Conservation (phyloP, 2,329 filamentous ascomycete genomes). For the Saccharata proteae region DNA sequence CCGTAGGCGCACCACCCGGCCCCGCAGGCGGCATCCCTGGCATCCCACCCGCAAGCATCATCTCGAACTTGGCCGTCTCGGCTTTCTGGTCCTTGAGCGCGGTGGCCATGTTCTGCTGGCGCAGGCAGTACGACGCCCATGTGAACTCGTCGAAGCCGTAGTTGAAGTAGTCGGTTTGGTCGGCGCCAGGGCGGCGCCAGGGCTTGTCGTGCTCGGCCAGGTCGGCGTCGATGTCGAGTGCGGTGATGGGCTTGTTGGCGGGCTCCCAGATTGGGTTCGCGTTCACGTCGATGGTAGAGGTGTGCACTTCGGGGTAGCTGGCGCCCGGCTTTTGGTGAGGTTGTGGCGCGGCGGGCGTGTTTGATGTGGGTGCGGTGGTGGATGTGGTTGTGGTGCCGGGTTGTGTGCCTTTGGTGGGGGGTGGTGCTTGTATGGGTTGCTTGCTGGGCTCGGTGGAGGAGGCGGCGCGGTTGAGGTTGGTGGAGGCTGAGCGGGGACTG, state of each 20-base stretch:
- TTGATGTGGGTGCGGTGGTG: constrained; percentile 7
- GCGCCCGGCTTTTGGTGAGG: constrained; percentile 29
- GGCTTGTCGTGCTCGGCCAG: constrained; percentile 67
- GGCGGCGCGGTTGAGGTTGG: constrained; percentile 19
- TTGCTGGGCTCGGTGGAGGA: constrained; percentile 21
- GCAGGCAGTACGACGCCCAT: constrained; percentile 86
- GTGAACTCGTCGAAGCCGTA: constrained; percentile 98
- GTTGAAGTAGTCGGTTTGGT: constrained; percentile 96
- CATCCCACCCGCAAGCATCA: constrained; percentile 33
- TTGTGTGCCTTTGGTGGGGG: constrained; percentile 14
- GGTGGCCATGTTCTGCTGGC: constrained; percentile 67
- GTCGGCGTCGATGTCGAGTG: constrained; percentile 40
- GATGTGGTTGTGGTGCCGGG: constrained; percentile 10
- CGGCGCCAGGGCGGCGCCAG: constrained; percentile 88
- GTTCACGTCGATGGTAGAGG: constrained; percentile 76
- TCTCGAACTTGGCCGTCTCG: constrained; percentile 48
- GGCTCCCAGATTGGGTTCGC: constrained; percentile 60
- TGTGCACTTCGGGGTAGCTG: constrained; percentile 54
- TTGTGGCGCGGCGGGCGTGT: constrained; percentile 8
- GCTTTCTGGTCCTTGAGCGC: constrained; percentile 75
- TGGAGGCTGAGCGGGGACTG: constrained; percentile 12
- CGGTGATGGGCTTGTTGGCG: constrained; percentile 60
- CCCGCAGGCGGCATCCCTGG: constrained; percentile 13
- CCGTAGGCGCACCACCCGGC: constrained; percentile 17
- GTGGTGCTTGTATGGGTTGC: constrained; percentile 14